A percentile compares a stretch with the other conserved stretches of the same genome.
phyloP scores from a whole-genome alignment of 2,329 filamentous ascomycete genomes.

The Aspergillus intermedius region DNA sequence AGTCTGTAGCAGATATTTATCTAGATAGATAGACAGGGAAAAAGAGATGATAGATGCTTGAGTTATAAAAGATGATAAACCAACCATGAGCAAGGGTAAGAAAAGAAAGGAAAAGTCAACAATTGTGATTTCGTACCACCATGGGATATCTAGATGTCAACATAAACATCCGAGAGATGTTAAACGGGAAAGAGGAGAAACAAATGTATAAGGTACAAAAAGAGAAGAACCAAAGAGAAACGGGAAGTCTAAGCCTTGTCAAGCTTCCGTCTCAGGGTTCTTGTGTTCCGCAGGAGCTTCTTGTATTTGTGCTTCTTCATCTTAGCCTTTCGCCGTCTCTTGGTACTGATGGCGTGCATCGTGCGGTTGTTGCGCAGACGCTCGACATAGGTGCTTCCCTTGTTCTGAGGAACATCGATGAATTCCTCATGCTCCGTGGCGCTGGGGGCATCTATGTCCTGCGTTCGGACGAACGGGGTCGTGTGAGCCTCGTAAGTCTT shows the following conservation, averaged over 20 bases:
- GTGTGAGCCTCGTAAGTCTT: slow-evolving; percentile 48
- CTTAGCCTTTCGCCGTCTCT: slow-evolving; percentile 85
- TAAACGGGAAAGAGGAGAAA: not conserved
- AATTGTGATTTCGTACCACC: not conserved
- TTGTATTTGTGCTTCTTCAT: slow-evolving; percentile 99
- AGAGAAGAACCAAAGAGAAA: not conserved
- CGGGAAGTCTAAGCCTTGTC: slow-evolving; percentile 48
- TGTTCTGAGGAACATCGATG: slow-evolving; percentile 53
- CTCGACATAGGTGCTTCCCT: slow-evolving; percentile 53
- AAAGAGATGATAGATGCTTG: too few species aligned
- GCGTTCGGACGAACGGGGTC: slow-evolving; percentile 42
- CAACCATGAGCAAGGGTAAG: not conserved
- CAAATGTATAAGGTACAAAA: too few species aligned
- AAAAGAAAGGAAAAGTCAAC: not conserved
- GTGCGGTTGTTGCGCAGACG: slow-evolving; percentile 53
- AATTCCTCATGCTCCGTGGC: slow-evolving; percentile 20
- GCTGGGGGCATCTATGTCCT: slow-evolving; percentile 33
- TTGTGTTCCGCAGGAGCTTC: slow-evolving; percentile 93
- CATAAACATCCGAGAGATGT: not conserved
- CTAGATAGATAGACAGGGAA: not conserved
- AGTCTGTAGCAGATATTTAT: not conserved
- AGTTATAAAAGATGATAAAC: not conserved
- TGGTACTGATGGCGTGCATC: slow-evolving; percentile 84
- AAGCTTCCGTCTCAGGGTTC: slow-evolving; percentile 79
- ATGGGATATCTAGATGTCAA: not conserved